A percentile compares a stretch with the other conserved stretches of the same genome.
These are phyloP conservation scores for Fusarium siculi DNA, from an alignment of 2,329 filamentous ascomycete genomes.

Conservation along the genomic window DNA sequence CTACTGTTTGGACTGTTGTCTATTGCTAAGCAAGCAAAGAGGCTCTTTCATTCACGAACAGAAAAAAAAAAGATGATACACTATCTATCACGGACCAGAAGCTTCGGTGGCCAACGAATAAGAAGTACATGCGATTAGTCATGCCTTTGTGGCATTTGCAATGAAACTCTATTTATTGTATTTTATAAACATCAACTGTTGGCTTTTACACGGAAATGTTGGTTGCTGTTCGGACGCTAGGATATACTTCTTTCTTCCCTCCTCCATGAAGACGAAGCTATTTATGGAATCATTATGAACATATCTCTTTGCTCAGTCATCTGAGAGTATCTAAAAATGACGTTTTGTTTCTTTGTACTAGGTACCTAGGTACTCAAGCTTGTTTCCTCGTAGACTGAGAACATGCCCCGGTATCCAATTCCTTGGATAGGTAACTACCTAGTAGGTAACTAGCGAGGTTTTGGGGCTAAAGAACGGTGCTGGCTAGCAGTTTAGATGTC, in stretches of 20 bases:
- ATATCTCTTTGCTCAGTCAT: background rate
- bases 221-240: background rate
- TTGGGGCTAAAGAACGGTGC: background rate
- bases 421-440: too few relatives aligned
- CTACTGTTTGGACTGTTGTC: background rate
- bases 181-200: background rate
- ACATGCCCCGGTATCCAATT: background rate
- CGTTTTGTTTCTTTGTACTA: constrained; percentile 4
- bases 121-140: constrained; percentile 25
- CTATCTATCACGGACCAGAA: constrained; percentile 34
- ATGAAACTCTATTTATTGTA: background rate
- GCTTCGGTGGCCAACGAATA: constrained; percentile 24
- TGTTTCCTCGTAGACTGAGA: constrained; percentile 6
- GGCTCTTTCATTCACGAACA: constrained; percentile 12
- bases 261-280: background rate
- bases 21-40: constrained; percentile 13
- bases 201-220: background rate
- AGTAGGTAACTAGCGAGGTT: background rate
- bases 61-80: constrained; percentile 9
- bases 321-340: background rate
- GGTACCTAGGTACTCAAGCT: background rate
- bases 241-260: background rate
- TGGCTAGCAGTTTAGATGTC: background rate
- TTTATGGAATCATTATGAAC: background rate
- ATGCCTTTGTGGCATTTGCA: background rate